Evolutionary conservation across 345 rosid species (phyloP), one percentile per base, ranked within the genome.

Genomic region (Capsella bursapastoris): DNA sequence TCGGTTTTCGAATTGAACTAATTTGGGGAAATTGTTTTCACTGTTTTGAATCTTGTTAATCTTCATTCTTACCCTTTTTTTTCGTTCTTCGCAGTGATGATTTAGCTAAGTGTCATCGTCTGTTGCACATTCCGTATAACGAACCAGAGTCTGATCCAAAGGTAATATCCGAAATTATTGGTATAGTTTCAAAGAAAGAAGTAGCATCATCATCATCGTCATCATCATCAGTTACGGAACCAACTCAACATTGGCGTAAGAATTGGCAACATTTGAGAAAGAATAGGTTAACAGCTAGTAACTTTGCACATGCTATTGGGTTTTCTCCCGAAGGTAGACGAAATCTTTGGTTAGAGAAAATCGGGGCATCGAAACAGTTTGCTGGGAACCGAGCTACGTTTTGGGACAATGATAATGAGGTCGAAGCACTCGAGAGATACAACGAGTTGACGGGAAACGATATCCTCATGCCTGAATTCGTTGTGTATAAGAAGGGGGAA

Each of bases 311-410:
- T 3, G 98, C 95, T 6, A 71, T 89, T 47, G 98, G 96, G 25
- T 85, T 88, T 75, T 86, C 85, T 86, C 89, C 77, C 35, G 65
- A 62, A 0, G 73, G 90, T 31, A 83, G 95, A 73, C 80, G 80
- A 56, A 84, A 86, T 68, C 97, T 93, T 16, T 93, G 97, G 97
- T 57, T 85, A 56, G 95, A 90, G 80, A 93, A 90, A 78, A 29
- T 89, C 59, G 91, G 97, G 3, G 87, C 80, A 40, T 57, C 53
- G 0, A 67, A 78, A 41, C 77, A 16, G 3, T 72, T 78, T 58
- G 18, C 70, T 37, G 77, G 78, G 6, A 78, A 14, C 64, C 22
- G 14, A 50, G 77, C 81, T 8, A 72, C 77, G 47, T 18, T 49
- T 34, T 78, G 81, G 81, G 75, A 72, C 57, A 28, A 5, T 43